phyloP scores from a whole-genome alignment of 139 green algal species.

The Pleodorina starrii region DNA sequence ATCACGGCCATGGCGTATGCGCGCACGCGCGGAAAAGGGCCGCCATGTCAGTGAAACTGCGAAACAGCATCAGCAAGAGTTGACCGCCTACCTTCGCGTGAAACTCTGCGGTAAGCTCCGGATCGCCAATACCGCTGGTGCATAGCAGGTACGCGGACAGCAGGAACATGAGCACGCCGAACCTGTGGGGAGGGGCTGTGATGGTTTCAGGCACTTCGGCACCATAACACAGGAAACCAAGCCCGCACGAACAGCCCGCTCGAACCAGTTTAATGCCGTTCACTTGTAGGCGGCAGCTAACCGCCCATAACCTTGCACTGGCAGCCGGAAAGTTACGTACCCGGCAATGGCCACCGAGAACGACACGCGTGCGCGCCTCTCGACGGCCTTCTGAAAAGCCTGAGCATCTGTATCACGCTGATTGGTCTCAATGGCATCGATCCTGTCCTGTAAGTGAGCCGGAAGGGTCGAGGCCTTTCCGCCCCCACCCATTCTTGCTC shows the following conservation, averaged over 20 bases:
- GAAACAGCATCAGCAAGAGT: not conserved
- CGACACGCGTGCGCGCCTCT: slow-evolving; percentile 20
- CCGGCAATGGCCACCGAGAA: slow-evolving; percentile 34
- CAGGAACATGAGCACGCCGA: slow-evolving; percentile 25
- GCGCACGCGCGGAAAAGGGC: not conserved
- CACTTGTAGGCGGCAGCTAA: not conserved
- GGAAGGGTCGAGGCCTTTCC: slow-evolving; percentile 31
- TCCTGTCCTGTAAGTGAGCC: slow-evolving; percentile 36
- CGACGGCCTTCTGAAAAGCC: slow-evolving; percentile 45
- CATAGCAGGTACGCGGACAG: slow-evolving; percentile 14
- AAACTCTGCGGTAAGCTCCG: slow-evolving; percentile 36
- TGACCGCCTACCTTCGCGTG: slow-evolving; percentile 5
- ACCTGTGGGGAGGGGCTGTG: not conserved
- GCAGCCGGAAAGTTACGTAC: not conserved
- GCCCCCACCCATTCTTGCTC: slow-evolving; percentile 23
- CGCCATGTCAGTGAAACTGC: slow-evolving; percentile 7
- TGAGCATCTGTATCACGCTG: slow-evolving; percentile 43
- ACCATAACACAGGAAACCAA: not conserved
- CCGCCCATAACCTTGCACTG: not conserved
- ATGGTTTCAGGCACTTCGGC: slow-evolving; percentile 3
- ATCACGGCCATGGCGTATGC: not conserved
- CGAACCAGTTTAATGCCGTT: not conserved
- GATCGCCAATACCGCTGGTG: slow-evolving; percentile 21
- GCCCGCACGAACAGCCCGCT: not conserved
- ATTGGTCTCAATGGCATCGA: slow-evolving; percentile 45